Base-by-base conservation (phyloP, 2,329 filamentous ascomycete species). In the Mycosphaerella sp. region DNA sequence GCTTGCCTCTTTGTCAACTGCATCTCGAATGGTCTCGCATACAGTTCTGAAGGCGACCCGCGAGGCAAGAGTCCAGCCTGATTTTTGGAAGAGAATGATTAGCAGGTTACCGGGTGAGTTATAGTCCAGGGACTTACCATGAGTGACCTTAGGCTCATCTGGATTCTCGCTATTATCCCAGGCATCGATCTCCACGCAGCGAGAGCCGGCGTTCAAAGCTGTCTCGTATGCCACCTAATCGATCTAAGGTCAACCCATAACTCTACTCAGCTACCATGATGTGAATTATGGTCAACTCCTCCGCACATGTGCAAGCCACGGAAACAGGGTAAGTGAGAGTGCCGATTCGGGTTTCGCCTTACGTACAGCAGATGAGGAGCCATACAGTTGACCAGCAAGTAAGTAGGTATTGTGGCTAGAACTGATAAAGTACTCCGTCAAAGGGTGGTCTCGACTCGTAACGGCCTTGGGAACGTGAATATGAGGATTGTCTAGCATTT, bases 361-460 rank as follows among this genome's bases (percentile, higher is more conserved):
- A 32, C 30, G 9, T n/a, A 32, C 70, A 6, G 81, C 80, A 2
- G 78, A 79, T 1, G 81, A 84, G 17, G 71, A 71, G 4, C 84
- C 84, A 59, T 75, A 84, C 2, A 87, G 77, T 68, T 87, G 84
- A 64, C 87, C 81, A 0, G 82, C 84, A 60, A 82, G 73, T 21
- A 87, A 71, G 60, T 87, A 87, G 0, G 84, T 87, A 67, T 87
- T 87, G 70, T 87, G 84, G 57, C 80, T 85, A 3, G 82, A 85
- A 67, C 80, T 85, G 68, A 87, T 80, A 62, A 82, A 87, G 67
- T 87, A 87, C 57, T 86, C 81, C 1, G 82, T 78, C 17, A 87
- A 69, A 1, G 82, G 78, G 56, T 80, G 73, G 9, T 75, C 79
- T 50, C 79, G 71, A 61, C 84, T 79, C 7, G 76, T 75, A 10